A percentile compares a stretch with the other conserved stretches of the same genome.
These are phyloP conservation scores for Monosporascus sp. DNA, from an alignment of 2,329 filamentous ascomycete species.

Conservation along the genomic window DNA sequence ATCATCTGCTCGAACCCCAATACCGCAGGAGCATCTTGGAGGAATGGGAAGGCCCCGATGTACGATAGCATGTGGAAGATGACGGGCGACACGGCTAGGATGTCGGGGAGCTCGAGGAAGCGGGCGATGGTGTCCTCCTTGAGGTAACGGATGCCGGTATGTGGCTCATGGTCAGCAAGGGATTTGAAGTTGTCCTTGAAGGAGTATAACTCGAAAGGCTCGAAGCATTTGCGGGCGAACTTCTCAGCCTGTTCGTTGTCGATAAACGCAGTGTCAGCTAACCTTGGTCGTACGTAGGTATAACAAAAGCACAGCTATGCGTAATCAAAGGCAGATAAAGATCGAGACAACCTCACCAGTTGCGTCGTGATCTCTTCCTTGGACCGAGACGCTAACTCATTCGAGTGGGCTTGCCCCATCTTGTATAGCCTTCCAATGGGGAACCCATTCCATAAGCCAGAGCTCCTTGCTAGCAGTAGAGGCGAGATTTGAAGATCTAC, in stretches of 20 bases:
- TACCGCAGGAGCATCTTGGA: constrained; percentile 64
- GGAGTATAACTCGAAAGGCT: constrained; percentile 65
- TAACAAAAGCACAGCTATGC: background rate
- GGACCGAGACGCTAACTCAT: constrained; percentile 38
- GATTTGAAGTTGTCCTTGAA: constrained; percentile 68
- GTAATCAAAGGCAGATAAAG: background rate
- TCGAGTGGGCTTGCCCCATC: constrained; percentile 50
- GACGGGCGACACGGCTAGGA: constrained; percentile 60
- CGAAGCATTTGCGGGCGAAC: constrained; percentile 68
- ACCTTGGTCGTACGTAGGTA: no score
- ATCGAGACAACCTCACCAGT: constrained; percentile 36
- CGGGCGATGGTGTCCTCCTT: constrained; percentile 66
- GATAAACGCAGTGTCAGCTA: constrained; percentile 2
- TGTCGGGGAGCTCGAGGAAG: constrained; percentile 69
- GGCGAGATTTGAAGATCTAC: no score
- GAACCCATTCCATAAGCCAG: background rate
- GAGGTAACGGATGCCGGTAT: constrained; percentile 52
- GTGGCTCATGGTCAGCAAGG: constrained; percentile 60
- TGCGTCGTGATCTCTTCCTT: constrained; percentile 47
- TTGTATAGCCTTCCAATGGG: constrained; percentile 11
- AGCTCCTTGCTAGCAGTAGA: no score
- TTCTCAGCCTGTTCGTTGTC: constrained; percentile 42
- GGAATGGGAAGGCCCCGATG: constrained; percentile 68
- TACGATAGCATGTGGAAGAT: constrained; percentile 68
- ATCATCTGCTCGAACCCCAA: constrained; percentile 65